Conservation (phyloP, 495 filamentous ascomycete genomes). For the Penicillium steckii region DNA sequence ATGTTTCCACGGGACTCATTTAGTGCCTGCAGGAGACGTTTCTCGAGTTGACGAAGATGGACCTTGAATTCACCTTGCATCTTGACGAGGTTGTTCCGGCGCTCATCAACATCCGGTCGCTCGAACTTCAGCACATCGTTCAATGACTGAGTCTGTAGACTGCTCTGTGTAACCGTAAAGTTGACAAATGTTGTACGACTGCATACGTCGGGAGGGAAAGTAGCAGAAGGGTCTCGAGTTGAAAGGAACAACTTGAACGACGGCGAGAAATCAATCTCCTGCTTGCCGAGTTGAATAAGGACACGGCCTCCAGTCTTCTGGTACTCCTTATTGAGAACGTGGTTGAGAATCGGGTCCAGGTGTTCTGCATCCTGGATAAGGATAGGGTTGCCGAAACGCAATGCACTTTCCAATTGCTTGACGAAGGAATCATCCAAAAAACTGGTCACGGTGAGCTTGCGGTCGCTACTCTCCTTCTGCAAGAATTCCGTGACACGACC, state of each 20-base stretch:
- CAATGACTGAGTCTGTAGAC: slow-evolving; percentile 93
- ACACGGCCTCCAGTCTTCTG: slow-evolving; percentile 99
- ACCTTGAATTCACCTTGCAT: slow-evolving; percentile 98
- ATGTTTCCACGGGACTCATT: slow-evolving; percentile 98
- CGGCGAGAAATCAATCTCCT: slow-evolving; percentile 99
- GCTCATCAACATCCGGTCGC: slow-evolving; percentile 95
- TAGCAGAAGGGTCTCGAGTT: slow-evolving; percentile 92
- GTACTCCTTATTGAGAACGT: slow-evolving; percentile 99
- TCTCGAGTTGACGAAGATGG: slow-evolving; percentile 94
- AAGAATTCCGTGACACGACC: slow-evolving; percentile 92
- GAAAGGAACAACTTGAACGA: slow-evolving; percentile 95
- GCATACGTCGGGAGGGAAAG: slow-evolving; percentile 97
- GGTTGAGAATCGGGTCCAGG: slow-evolving; percentile 94
- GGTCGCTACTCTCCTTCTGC: slow-evolving; percentile 88
- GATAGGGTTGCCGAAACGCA: slow-evolving; percentile 97
- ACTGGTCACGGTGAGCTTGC: slow-evolving; percentile 92
- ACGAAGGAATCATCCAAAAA: slow-evolving; percentile 98
- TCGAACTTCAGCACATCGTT: slow-evolving; percentile 97
- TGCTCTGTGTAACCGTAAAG: slow-evolving; percentile 98
- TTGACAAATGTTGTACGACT: slow-evolving; percentile 98
- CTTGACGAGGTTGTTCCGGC: slow-evolving; percentile 94
- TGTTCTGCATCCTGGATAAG: slow-evolving; percentile 98
- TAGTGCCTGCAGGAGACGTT: slow-evolving; percentile 86
- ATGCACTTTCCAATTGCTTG: slow-evolving; percentile 92
- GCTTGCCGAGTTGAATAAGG: slow-evolving; percentile 94